Evolutionary conservation across 345 rosid genomes (phyloP).

Genomic region (Bruguiera sexangula): DNA sequence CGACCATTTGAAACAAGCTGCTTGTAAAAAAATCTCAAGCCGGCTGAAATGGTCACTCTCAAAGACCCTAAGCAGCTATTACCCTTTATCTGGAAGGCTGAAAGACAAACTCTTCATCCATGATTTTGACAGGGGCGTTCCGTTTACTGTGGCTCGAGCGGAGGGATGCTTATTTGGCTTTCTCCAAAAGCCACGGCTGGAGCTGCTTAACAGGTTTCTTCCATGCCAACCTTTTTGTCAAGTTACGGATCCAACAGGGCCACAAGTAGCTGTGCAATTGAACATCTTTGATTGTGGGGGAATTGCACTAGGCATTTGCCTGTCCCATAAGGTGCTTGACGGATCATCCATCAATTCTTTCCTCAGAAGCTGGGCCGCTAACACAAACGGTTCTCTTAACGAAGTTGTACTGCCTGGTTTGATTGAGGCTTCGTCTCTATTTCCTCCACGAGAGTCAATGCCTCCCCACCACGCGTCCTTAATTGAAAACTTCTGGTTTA

Average conservation of each 20-base stretch:
- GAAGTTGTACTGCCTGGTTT: neutral
- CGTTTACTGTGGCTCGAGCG: conserved; percentile 1
- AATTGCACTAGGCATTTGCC: conserved; percentile 8
- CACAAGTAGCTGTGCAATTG: conserved; percentile 11
- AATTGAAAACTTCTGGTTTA: conserved; percentile 14
- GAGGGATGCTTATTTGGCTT: neutral
- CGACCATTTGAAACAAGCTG: neutral
- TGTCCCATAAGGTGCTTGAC: conserved; percentile 7
- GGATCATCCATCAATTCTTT: conserved; percentile 4
- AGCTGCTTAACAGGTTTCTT: conserved; percentile 7
- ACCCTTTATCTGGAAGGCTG: conserved; percentile 5
- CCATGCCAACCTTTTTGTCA: conserved; percentile 5
- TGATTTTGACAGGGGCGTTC: conserved; percentile 13
- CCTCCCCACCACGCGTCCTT: neutral
- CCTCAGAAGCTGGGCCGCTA: conserved; percentile 16
- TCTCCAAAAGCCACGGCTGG: neutral
- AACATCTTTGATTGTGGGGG: conserved; percentile 21
- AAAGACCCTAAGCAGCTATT: conserved; percentile 5
- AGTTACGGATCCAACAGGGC: neutral
- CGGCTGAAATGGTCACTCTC: conserved; percentile 8
- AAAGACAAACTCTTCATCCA: neutral
- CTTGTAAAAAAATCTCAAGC: neutral
- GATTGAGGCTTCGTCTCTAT: neutral
- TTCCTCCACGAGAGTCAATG: conserved; percentile 7
- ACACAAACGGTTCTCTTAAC: neutral